Evolutionary conservation across 805 yeast species (phyloP).

Genomic region (Hanseniaspora valbyensis): DNA sequence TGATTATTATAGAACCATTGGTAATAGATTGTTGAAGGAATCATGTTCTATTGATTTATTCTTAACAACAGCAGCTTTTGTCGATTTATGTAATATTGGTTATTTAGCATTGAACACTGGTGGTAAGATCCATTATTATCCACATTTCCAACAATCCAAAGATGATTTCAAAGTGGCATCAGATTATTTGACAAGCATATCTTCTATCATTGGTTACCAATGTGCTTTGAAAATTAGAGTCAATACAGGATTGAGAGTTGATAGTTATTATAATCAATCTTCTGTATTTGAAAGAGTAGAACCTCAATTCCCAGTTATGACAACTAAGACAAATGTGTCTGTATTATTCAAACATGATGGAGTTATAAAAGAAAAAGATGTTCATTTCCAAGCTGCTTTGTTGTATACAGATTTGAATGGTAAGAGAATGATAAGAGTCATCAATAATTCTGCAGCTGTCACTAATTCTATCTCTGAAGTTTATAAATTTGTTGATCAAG

Average conservation of each 20-base stretch:
- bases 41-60: slow-evolving; percentile 71
- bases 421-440: slow-evolving; percentile 70
- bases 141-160: slow-evolving; percentile 51
- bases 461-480: slow-evolving; percentile 63
- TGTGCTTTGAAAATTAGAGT: slow-evolving; percentile 76
- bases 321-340: slow-evolving; percentile 52
- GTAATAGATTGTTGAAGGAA: slow-evolving; percentile 42
- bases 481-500: slow-evolving; percentile 71
- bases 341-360: slow-evolving; percentile 71
- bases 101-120: slow-evolving; percentile 55
- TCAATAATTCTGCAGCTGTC: slow-evolving; percentile 72
- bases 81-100: slow-evolving; percentile 68
- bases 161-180: slow-evolving; percentile 59
- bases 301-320: slow-evolving; percentile 62
- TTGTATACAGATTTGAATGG: slow-evolving; percentile 74
- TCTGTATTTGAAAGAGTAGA: slow-evolving; percentile 30
- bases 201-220: slow-evolving; percentile 55
- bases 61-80: slow-evolving; percentile 50
- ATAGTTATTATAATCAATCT: slow-evolving; percentile 58
- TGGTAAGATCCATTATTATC: slow-evolving; percentile 56
- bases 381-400: slow-evolving; percentile 84
- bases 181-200: slow-evolving; percentile 45
- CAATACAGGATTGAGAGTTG: slow-evolving; percentile 75
- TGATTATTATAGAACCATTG: slow-evolving; percentile 50
- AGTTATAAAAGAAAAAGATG: slow-evolving; percentile 43